Evolutionary conservation across 192 early-diverging fungal species (phyloP), one percentile per base, ranked within the genome.

Genomic region (Coemansia javaensis): DNA sequence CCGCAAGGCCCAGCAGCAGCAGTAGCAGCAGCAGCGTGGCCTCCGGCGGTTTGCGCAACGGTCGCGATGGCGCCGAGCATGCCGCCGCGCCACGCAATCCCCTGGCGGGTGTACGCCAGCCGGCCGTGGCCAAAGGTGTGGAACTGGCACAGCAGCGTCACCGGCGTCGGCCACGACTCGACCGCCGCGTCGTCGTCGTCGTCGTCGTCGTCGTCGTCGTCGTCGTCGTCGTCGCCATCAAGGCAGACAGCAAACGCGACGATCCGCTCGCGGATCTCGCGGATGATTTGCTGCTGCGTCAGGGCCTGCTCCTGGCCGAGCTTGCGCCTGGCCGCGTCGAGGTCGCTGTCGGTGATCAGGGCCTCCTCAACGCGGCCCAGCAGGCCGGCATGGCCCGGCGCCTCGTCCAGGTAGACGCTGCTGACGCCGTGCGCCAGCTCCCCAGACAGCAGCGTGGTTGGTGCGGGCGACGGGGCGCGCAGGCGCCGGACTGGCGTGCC

Each of bases 231-330:
- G 13, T 37, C 4, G 28, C 15, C 27, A 32, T 11, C 12, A 24
- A n/a, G n/a, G 2, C 11, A 1, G 35, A 36, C 24, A 0, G 51
- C 22, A 22, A 59, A 73, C 22, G 16, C 36, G 42, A 49, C 23
- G 24, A 66, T 18, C 3, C 70, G 47, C 41, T 58, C 54, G 1
- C 70, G 15, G 18, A 66, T 44, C n/a, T 74, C 70, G 3, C 59
- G 39, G 11, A 74, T 47, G 1, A 66, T 62, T 45, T 66, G 70
- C 40, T 74, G 70, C 47, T 66, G 63, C 23, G 70, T 74, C 1
- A 55, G 37, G 2, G 63, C 49, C 25, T 57, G 36, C 16, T 56
- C 52, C 21, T 66, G 53, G 20, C 56, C 59, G 7, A 74, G 46
- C 35, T 74, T 74, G 36, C 59, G 58, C 28, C 18, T 48, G 23